Evolutionary conservation across 129 eudicot species (phyloP).

Genomic region (Pulicaria dysenterica): DNA sequence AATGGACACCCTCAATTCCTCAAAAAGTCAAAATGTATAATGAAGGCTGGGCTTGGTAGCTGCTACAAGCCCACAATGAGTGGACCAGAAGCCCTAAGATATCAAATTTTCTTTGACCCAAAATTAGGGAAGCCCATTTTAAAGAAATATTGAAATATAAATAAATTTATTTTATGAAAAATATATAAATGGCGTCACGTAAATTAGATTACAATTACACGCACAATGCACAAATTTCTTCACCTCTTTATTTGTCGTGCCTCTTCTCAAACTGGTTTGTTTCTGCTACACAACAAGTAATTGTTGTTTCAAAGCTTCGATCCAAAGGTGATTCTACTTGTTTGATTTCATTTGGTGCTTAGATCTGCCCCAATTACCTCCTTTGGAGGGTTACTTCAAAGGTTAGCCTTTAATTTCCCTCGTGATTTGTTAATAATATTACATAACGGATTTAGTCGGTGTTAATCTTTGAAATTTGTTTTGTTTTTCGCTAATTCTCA

Average conservation of each 20-base stretch:
- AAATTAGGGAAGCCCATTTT: not conserved
- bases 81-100: too few relatives aligned
- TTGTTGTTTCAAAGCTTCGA: conserved; percentile 8
- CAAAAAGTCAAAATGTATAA: too few relatives aligned
- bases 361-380: conserved; percentile 30
- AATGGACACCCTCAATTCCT: too few relatives aligned
- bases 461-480: not conserved
- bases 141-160: not conserved
- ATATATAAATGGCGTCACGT: conserved; percentile 30
- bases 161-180: too few relatives aligned
- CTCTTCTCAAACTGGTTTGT: conserved; percentile 28
- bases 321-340: conserved; percentile 24
- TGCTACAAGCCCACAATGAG: too few relatives aligned
- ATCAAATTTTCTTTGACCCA: too few relatives aligned
- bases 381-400: conserved; percentile 20
- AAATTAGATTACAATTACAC: conserved; percentile 17
- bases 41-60: too few relatives aligned
- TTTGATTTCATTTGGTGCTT: conserved; percentile 28
- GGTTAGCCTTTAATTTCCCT: conserved; percentile 26
- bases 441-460: conserved; percentile 1
- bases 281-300: conserved; percentile 15
- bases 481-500: conserved; percentile 4
- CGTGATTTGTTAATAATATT: not conserved
- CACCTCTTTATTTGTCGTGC: conserved; percentile 11
- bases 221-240: conserved; percentile 31